phyloP scores from a whole-genome alignment of 768 basidiomycete species.

The Boletus tylopilopsis region DNA sequence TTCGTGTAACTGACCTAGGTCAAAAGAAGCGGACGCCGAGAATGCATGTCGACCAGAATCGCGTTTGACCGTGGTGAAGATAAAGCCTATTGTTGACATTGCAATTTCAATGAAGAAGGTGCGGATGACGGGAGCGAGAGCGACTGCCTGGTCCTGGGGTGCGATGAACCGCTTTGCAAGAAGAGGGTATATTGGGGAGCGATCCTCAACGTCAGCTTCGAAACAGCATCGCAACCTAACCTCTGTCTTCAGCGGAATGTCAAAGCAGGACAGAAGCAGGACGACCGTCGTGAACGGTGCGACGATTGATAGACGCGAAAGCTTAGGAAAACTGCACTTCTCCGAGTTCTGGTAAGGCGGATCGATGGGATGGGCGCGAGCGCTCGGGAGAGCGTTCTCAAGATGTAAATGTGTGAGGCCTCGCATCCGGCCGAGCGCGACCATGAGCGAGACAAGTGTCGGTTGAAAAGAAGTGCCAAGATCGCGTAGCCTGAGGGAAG shows the following conservation, averaged over 20 bases:
- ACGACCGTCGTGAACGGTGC: slow-evolving; percentile 18
- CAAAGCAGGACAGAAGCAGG: slow-evolving; percentile 8
- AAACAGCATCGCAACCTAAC: slow-evolving; percentile 15
- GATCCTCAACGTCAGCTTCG: slow-evolving; percentile 2
- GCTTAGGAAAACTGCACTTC: slow-evolving; percentile 6
- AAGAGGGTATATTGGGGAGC: slow-evolving; percentile 11
- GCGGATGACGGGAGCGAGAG: slow-evolving; percentile 9
- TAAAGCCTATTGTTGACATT: slow-evolving; percentile 11
- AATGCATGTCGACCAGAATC: slow-evolving; percentile 9
- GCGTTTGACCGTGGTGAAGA: slow-evolving; percentile 13
- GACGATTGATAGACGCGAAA: slow-evolving; percentile 15
- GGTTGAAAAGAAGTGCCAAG: slow-evolving; percentile 27
- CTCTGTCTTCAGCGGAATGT: slow-evolving; percentile 11
- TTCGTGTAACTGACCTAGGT: slow-evolving; percentile 5
- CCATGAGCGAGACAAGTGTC: slow-evolving; percentile 30
- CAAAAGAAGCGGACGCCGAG: slow-evolving; percentile 4
- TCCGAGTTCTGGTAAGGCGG: background rate
- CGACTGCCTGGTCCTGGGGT: background rate
- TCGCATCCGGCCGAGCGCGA: slow-evolving; percentile 34
- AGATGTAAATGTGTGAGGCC: slow-evolving; percentile 33
- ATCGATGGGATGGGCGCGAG: background rate
- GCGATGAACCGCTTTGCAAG: slow-evolving; percentile 14
- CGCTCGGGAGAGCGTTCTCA: slow-evolving; percentile 33
- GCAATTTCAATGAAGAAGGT: slow-evolving; percentile 7
- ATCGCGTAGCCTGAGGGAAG: slow-evolving; percentile 35